A percentile compares a stretch with the other conserved stretches of the same genome.
Conservation (phyloP, 176 grass and related monocot species). For the Pontederia paniculata region DNA sequence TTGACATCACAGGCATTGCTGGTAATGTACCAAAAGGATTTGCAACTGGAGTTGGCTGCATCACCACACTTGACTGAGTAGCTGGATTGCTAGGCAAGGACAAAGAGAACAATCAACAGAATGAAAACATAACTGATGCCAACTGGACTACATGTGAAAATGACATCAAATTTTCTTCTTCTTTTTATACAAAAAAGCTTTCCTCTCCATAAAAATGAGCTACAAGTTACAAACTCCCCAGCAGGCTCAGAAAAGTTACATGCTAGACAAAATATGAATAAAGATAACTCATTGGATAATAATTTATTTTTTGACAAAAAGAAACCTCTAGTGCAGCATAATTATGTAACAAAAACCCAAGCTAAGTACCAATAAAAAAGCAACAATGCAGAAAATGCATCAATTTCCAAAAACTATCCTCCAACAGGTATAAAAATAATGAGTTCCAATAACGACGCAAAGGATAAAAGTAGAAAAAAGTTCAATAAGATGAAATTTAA, state of each 20-base stretch:
- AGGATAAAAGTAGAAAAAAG: not conserved
- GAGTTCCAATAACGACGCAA: not conserved
- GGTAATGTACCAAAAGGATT: constrained; percentile 89
- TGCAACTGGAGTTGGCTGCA: constrained; percentile 54
- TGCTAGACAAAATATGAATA: too few relatives aligned
- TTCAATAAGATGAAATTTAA: not conserved
- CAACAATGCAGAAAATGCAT: too few relatives aligned
- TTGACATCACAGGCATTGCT: constrained; percentile 92
- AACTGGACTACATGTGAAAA: not conserved
- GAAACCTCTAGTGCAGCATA: too few relatives aligned
- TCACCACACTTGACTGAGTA: constrained; percentile 56
- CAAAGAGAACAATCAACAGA: constrained; percentile 12
- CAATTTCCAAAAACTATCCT: too few relatives aligned
- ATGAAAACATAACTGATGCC: constrained; percentile 11
- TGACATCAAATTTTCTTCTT: not conserved
- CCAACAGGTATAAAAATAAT: not conserved
- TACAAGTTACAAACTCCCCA: too few relatives aligned
- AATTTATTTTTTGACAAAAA: too few relatives aligned
- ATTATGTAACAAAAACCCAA: too few relatives aligned
- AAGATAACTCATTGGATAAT: too few relatives aligned
- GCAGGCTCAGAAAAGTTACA: too few relatives aligned
- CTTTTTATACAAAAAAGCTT: too few relatives aligned
- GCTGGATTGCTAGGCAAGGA: constrained; percentile 29
- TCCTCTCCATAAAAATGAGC: too few relatives aligned
- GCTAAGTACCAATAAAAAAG: too few relatives aligned